A percentile compares a stretch with the other conserved stretches of the same genome.
These are phyloP conservation scores for Arthrobotrys musiformis DNA, from an alignment of 2,329 filamentous ascomycete genomes.

Conservation along the genomic window DNA sequence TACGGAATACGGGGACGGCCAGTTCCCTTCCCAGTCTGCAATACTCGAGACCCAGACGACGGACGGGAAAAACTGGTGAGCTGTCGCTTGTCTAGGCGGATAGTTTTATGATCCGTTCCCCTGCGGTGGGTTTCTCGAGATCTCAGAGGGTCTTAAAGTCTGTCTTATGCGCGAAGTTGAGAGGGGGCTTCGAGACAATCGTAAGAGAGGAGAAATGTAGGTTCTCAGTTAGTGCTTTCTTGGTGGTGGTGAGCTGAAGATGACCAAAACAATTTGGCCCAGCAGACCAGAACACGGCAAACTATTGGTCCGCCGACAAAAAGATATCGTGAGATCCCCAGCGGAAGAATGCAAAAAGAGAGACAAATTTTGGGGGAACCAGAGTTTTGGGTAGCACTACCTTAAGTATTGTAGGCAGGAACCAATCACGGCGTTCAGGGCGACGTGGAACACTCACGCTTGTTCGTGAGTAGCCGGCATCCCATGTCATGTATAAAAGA, in stretches of 20 bases:
- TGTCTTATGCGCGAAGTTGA: conserved; percentile 18
- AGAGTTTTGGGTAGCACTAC: conserved; percentile 54
- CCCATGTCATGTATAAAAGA: conserved; percentile 35
- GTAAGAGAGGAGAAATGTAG: conserved; percentile 27
- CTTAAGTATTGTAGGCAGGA: conserved; percentile 34
- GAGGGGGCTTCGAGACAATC: conserved; percentile 19
- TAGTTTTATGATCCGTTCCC: conserved; percentile 38
- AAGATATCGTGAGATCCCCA: conserved; percentile 52
- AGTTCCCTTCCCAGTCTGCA: background rate
- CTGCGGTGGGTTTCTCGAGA: conserved; percentile 16
- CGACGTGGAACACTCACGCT: conserved; percentile 55
- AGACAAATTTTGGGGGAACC: conserved; percentile 54
- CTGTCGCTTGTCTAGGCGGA: conserved; percentile 28
- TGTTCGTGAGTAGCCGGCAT: conserved; percentile 39
- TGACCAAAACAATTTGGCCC: conserved; percentile 43
- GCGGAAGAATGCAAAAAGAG: conserved; percentile 53
- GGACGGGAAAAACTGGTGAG: background rate
- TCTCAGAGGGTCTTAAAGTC: background rate
- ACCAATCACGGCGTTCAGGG: conserved; percentile 47
- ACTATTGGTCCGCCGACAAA: conserved; percentile 52
- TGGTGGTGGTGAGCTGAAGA: conserved; percentile 42
- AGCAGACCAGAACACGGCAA: conserved; percentile 30
- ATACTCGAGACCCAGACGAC: background rate
- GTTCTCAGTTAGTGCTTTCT: too few relatives aligned
- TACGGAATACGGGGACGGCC: conserved; percentile 1